Evolutionary conservation across 2,329 filamentous ascomycete genomes (phyloP).

Genomic region (Cordyceps cicadae): DNA sequence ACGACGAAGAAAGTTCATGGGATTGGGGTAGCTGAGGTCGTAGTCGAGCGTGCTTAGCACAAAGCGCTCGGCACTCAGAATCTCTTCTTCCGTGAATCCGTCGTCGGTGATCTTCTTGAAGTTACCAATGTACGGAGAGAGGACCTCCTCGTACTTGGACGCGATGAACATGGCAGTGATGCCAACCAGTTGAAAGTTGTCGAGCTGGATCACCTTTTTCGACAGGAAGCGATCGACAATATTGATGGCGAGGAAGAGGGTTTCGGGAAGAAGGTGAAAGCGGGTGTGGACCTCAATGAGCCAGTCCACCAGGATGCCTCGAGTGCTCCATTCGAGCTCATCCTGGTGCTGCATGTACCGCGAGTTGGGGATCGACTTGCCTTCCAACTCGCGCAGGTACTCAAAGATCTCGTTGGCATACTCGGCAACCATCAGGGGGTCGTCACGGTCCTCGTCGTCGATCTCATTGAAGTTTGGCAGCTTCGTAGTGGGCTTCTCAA

Average conservation of each 20-base stretch:
- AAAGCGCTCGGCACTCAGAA: constrained; percentile 93
- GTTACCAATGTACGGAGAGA: constrained; percentile 93
- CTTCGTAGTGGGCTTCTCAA: constrained; percentile 22
- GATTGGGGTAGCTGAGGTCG: constrained; percentile 96
- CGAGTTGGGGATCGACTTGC: constrained; percentile 71
- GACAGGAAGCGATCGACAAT: constrained; percentile 97
- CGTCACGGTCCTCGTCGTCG: constrained; percentile 80
- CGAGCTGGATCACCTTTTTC: constrained; percentile 88
- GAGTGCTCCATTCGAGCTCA: constrained; percentile 97
- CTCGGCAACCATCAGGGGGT: constrained; percentile 95
- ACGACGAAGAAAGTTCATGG: constrained; percentile 98
- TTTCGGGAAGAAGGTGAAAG: constrained; percentile 92
- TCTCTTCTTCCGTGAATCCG: constrained; percentile 90
- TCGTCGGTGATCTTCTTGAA: constrained; percentile 96
- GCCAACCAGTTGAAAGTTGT: constrained; percentile 91
- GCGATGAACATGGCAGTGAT: constrained; percentile 99
- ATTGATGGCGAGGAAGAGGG: constrained; percentile 93
- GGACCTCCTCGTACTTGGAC: constrained; percentile 96
- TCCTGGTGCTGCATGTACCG: constrained; percentile 93
- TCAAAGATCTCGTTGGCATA: constrained; percentile 97
- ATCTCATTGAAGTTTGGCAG: constrained; percentile 45
- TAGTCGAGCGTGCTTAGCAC: constrained; percentile 87
- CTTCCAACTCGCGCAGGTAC: constrained; percentile 82
- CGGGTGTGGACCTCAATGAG: constrained; percentile 96
- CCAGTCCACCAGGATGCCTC: constrained; percentile 95